Conservation (phyloP, 805 yeast genomes). For the Yamadazyma akitaensis region DNA sequence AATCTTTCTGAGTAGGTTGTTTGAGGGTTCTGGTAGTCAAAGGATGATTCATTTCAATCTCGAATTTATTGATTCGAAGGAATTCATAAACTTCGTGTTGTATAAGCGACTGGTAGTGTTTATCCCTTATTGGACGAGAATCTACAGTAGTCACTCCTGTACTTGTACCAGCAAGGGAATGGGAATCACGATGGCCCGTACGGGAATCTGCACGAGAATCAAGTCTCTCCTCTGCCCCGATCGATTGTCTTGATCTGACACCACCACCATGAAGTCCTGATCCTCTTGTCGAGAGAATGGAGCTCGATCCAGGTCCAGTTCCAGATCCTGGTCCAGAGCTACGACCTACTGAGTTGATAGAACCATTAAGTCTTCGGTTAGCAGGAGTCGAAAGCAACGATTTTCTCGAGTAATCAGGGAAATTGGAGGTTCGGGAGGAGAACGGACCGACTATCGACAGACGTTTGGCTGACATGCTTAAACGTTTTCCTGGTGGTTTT, state of each 20-base stretch:
- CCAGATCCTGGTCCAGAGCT: background rate
- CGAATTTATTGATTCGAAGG: conserved; percentile 62
- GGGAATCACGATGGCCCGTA: background rate
- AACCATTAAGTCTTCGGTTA: background rate
- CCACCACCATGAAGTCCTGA: conserved; percentile 1
- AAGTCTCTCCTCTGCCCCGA: background rate
- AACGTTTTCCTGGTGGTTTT: conserved; percentile 7
- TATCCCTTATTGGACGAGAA: conserved; percentile 68
- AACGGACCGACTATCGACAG: conserved; percentile 4
- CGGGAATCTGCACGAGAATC: background rate
- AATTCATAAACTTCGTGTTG: conserved; percentile 69
- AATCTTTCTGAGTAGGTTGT: conserved; percentile 86
- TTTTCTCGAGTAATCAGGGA: conserved; percentile 4
- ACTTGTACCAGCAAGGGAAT: background rate
- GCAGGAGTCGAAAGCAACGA: conserved; percentile 14
- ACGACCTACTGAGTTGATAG: background rate
- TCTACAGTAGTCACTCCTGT: background rate
- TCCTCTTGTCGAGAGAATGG: background rate
- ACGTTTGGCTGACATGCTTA: conserved; percentile 13
- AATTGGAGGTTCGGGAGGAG: background rate
- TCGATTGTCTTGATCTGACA: background rate
- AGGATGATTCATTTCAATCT: conserved; percentile 69
- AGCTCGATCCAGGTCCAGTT: background rate
- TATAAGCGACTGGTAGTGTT: conserved; percentile 58
- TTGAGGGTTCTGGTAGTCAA: conserved; percentile 60